phyloP scores from a whole-genome alignment of 2,329 filamentous ascomycete species.

The Corynespora cassiicola region DNA sequence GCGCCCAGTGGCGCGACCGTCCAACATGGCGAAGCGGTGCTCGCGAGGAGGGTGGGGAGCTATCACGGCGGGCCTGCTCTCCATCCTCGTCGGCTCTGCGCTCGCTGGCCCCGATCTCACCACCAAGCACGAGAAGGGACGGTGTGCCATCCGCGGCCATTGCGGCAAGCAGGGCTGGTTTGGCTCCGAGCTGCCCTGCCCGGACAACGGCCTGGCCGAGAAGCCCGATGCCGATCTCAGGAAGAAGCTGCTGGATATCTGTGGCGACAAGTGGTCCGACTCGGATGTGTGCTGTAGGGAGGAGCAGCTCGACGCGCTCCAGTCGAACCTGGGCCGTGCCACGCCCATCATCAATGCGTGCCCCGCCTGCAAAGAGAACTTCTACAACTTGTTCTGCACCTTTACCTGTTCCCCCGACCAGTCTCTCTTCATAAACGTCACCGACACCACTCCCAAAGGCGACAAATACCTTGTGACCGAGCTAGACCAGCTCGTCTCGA shows the following conservation, averaged over 20 bases:
- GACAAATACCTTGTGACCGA: slow-evolving; percentile 78
- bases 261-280: slow-evolving; percentile 84
- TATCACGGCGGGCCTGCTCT: slow-evolving; percentile 33
- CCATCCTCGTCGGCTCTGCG: slow-evolving; percentile 32
- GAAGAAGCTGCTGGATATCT: slow-evolving; percentile 81
- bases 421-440: slow-evolving; percentile 93
- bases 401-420: slow-evolving; percentile 98
- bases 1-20: slow-evolving; percentile 20
- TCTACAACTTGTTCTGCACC: slow-evolving; percentile 97
- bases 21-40: slow-evolving; percentile 28
- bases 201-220: slow-evolving; percentile 84
- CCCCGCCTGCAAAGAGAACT: slow-evolving; percentile 97
- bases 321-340: slow-evolving; percentile 83
- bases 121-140: slow-evolving; percentile 78
- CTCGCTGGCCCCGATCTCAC: slow-evolving; percentile 41
- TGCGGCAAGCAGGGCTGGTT: slow-evolving; percentile 93
- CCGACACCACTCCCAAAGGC: slow-evolving; percentile 68
- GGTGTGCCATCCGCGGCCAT: slow-evolving; percentile 88
- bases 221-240: slow-evolving; percentile 75
- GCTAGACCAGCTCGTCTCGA: slow-evolving; percentile 85
- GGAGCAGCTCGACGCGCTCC: slow-evolving; percentile 82
- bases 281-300: slow-evolving; percentile 84
- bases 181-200: slow-evolving; percentile 86
- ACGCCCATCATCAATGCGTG: slow-evolving; percentile 91
- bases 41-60: slow-evolving; percentile 27